These are phyloP conservation scores for Aspergillus jensenii DNA, from an alignment of 2,329 filamentous ascomycete species.

Conservation along the genomic window DNA sequence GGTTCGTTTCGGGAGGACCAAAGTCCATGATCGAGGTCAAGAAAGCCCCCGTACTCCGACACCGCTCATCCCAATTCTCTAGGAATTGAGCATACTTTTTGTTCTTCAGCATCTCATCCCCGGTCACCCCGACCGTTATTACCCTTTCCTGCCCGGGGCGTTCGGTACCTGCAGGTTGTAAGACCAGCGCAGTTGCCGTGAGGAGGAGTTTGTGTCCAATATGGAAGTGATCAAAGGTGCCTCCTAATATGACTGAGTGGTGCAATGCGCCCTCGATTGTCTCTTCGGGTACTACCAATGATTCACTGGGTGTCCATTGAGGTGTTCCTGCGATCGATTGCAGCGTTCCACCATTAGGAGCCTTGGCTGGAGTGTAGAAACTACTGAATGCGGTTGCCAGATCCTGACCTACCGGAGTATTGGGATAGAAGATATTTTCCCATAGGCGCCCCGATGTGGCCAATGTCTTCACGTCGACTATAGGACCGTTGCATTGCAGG, in stretches of 20 bases:
- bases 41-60: slow-evolving; percentile 69
- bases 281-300: slow-evolving; percentile 24
- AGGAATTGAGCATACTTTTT: slow-evolving; percentile 84
- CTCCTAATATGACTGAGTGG: slow-evolving; percentile 74
- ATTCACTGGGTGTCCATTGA: slow-evolving; percentile 22
- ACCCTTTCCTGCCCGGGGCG: slow-evolving; percentile 47
- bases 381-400: slow-evolving; percentile 36
- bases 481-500: slow-evolving; percentile 44
- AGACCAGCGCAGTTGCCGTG: slow-evolving; percentile 76
- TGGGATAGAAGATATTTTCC: slow-evolving; percentile 33
- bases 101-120: slow-evolving; percentile 78
- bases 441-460: slow-evolving; percentile 39
- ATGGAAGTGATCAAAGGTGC: slow-evolving; percentile 96
- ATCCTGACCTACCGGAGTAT: slow-evolving; percentile 27
- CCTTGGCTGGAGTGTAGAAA: slow-evolving; percentile 22
- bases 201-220: slow-evolving; percentile 94
- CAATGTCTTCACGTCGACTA: slow-evolving; percentile 50
- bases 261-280: slow-evolving; percentile 38
- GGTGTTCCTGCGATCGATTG: slow-evolving; percentile 23
- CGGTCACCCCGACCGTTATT: slow-evolving; percentile 83
- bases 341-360: slow-evolving; percentile 18
- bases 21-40: slow-evolving; percentile 62
- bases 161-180: slow-evolving; percentile 50
- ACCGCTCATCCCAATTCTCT: slow-evolving; percentile 76
- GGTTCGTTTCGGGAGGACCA: slow-evolving; percentile 48